Percentiles rank a stretch among this genome's conserved stretches.
Conservation (phyloP, 768 basidiomycete species). For the Amanita inopinata region DNA sequence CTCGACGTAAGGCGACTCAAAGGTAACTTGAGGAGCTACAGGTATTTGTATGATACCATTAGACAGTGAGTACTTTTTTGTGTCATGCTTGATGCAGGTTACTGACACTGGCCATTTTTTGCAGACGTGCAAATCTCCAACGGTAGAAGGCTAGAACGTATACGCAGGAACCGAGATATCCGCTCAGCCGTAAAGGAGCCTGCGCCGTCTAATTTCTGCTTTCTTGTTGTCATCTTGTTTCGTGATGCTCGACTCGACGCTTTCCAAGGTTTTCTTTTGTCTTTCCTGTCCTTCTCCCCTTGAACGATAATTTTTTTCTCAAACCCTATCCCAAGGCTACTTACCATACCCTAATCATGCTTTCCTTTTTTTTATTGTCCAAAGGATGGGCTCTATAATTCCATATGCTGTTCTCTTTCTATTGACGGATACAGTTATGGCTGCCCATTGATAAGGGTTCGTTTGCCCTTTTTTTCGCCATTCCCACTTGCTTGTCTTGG, state of each 20-base stretch:
- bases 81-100: not conserved
- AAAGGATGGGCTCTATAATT: not conserved
- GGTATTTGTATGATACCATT: slow-evolving; percentile 82
- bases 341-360: slow-evolving; percentile 9
- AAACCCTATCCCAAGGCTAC: slow-evolving; percentile 11
- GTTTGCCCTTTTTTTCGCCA: too few relatives aligned
- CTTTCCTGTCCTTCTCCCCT: slow-evolving; percentile 12
- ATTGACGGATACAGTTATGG: not conserved
- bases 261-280: not conserved
- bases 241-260: too few relatives aligned
- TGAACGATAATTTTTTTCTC: too few relatives aligned
- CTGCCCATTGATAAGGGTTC: too few relatives aligned
- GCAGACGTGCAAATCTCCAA: slow-evolving; percentile 37
- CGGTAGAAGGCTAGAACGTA: slow-evolving; percentile 18
- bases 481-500: too few relatives aligned
- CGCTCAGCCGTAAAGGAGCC: too few relatives aligned
- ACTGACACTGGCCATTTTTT: slow-evolving; percentile 6
- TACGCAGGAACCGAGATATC: too few relatives aligned
- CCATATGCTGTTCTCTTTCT: not conserved
- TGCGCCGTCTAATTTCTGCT: not conserved
- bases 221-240: not conserved
- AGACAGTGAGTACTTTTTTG: slow-evolving; percentile 54
- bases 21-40: slow-evolving; percentile 88
- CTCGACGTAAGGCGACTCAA: slow-evolving; percentile 89
- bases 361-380: slow-evolving; percentile 4